Percentiles rank a stretch among this genome's conserved stretches.
phyloP scores from a whole-genome alignment of 805 yeast species.

The Teunomyces atbi region DNA sequence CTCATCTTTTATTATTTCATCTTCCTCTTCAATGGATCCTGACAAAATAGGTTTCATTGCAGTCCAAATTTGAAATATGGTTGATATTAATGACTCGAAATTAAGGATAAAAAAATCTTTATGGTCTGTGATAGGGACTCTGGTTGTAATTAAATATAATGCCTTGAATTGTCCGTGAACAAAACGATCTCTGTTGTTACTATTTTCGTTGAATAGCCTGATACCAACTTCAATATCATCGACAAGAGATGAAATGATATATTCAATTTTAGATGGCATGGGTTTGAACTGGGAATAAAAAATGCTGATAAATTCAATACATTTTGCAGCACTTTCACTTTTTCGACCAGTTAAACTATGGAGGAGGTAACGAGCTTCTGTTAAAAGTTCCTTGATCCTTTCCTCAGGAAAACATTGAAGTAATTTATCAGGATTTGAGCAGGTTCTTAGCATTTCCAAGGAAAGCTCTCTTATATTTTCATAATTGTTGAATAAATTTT shows the following conservation, averaged over 20 bases:
- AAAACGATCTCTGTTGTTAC: not conserved
- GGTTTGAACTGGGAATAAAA: conserved; percentile 3
- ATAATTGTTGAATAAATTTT: conserved; percentile 65
- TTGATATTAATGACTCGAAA: conserved; percentile 16
- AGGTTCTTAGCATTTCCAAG: conserved; percentile 43
- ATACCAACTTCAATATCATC: not conserved
- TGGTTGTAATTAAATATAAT: conserved; percentile 42
- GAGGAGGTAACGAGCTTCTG: conserved; percentile 18
- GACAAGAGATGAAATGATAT: not conserved
- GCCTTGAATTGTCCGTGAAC: conserved; percentile 73
- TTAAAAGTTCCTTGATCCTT: not conserved
- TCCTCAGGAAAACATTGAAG: not conserved
- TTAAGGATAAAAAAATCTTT: not conserved
- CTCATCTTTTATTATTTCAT: conserved; percentile 34
- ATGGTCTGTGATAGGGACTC: not conserved
- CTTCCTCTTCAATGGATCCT: conserved; percentile 53
- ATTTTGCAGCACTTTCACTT: conserved; percentile 78
- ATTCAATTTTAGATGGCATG: not conserved
- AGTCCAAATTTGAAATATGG: conserved; percentile 41
- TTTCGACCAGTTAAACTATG: conserved; percentile 52
- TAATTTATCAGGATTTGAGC: conserved; percentile 11
- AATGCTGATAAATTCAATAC: conserved; percentile 50
- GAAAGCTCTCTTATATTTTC: conserved; percentile 69
- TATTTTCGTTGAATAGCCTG: not conserved
- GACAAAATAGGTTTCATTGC: conserved; percentile 49